Evolutionary conservation across 2,329 filamentous ascomycete genomes (phyloP), one percentile per base, ranked within the genome.

Genomic region (Calonectria pauciramosa): DNA sequence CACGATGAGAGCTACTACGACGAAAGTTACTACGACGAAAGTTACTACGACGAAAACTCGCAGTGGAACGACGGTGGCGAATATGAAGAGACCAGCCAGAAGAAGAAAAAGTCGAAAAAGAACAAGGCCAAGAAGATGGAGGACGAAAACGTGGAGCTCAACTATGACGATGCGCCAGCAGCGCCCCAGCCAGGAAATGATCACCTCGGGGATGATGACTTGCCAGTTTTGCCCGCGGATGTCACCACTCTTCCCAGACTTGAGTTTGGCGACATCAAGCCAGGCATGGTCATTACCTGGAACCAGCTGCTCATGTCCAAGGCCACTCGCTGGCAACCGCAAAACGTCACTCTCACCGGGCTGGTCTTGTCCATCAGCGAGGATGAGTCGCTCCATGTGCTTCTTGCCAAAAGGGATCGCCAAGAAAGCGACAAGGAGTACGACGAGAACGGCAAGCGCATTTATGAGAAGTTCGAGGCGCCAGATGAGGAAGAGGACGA

Each of bases 391-490:
- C 82, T 98, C 20, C 86, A 89, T 28, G 85, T 97, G 6, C 87
- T 89, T 14, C 88, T 98, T 3, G 95, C 95, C 3, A 89, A 89
- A 75, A 90, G 94, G 34, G 94, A 97, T 81, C 87, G 93, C 63
- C 85, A 89, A 16, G 84, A 89, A 7, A 90, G 89, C 68, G 87
- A 92, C 76, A 93, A 90, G 80, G 83, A 85, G 23, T 92, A 92
- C 77, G 92, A 96, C 78, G 89, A 92, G 49, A 93, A 94, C 0
- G 95, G 95, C 0, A 88, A 94, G 75, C 90, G 95, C 13, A 85
- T 95, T 13, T 98, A 96, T 79, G 92, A 90, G 75, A 94, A 93
- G 72, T 97, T 97, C 77, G 95, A 97, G 80, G 92, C 92, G 78
- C 93, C 93, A 10, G 89, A 92, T 9, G 91, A 91, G 14, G 91